Evolutionary conservation across 495 filamentous ascomycete genomes (phyloP).

Genomic region (Hamigera avellanea): DNA sequence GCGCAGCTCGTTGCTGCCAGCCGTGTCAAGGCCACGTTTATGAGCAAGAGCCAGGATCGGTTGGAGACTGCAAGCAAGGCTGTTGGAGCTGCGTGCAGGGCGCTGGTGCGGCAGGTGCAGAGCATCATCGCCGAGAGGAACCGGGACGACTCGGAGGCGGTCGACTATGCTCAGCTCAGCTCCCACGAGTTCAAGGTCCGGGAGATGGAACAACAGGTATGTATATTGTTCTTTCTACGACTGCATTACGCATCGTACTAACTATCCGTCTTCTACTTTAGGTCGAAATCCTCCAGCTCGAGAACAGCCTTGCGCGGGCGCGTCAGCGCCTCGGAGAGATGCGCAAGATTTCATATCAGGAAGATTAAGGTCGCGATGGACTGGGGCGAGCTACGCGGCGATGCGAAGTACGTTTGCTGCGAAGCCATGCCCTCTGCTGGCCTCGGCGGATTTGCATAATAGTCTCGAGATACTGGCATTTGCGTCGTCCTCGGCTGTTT

Average conservation of each 20-base stretch:
- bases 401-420: too few species aligned
- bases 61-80: slow-evolving; percentile 88
- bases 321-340: slow-evolving; percentile 86
- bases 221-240: too few species aligned
- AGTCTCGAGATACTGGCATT: too few species aligned
- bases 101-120: slow-evolving; percentile 87
- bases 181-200: slow-evolving; percentile 94
- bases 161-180: slow-evolving; percentile 79
- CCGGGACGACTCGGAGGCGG: slow-evolving; percentile 59
- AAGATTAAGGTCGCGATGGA: slow-evolving; percentile 42
- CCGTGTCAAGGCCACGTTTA: slow-evolving; percentile 94
- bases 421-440: too few species aligned
- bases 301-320: slow-evolving; percentile 74
- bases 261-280: slow-evolving; percentile 19
- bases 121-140: slow-evolving; percentile 80
- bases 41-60: slow-evolving; percentile 88
- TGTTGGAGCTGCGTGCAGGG: slow-evolving; percentile 77
- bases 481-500: too few species aligned
- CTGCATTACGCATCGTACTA: too few species aligned
- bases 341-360: slow-evolving; percentile 96
- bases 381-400: not conserved
- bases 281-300: slow-evolving; percentile 95
- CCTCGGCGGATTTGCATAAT: too few species aligned
- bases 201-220: slow-evolving; percentile 99
- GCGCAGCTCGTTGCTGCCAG: slow-evolving; percentile 93